phyloP scores from a whole-genome alignment of 108 stramenopile genomes.

The Skeletonema potamos region DNA sequence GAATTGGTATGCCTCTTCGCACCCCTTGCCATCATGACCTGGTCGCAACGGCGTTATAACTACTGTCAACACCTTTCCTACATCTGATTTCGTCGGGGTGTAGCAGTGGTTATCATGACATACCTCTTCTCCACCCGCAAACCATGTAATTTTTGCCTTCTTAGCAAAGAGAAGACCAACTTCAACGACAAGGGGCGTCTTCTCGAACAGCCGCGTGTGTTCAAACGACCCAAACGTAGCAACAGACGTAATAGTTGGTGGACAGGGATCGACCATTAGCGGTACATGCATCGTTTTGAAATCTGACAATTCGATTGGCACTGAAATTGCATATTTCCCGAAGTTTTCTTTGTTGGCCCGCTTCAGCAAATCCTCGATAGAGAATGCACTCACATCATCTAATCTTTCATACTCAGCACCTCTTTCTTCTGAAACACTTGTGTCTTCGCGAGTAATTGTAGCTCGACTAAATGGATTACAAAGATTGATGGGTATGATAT shows the following conservation, averaged over 20 bases:
- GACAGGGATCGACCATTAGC: constrained; percentile 46
- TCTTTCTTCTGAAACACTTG: not conserved
- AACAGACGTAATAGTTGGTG: constrained; percentile 56
- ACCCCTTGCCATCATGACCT: constrained; percentile 33
- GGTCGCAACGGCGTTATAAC: constrained; percentile 26
- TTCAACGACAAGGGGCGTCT: constrained; percentile 56
- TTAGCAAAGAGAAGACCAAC: constrained; percentile 45
- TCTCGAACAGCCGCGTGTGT: constrained; percentile 47
- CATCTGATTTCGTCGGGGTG: constrained; percentile 23
- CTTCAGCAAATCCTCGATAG: constrained; percentile 20
- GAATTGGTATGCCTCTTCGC: constrained; percentile 44
- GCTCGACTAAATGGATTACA: not conserved
- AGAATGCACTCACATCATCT: not conserved
- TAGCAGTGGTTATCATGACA: constrained; percentile 24
- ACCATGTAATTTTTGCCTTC: constrained; percentile 62
- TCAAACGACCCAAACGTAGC: constrained; percentile 65
- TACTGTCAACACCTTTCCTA: constrained; percentile 36
- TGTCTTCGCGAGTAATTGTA: not conserved
- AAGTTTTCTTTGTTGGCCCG: not conserved
- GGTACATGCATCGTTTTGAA: constrained; percentile 12
- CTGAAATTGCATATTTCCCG: constrained; percentile 18
- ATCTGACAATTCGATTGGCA: constrained; percentile 6
- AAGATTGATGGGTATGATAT: constrained; percentile 2
- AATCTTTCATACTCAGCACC: constrained; percentile 9
- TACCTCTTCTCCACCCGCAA: constrained; percentile 36